phyloP scores from a whole-genome alignment of 148 eudicot species.

The Spergularia marina region DNA sequence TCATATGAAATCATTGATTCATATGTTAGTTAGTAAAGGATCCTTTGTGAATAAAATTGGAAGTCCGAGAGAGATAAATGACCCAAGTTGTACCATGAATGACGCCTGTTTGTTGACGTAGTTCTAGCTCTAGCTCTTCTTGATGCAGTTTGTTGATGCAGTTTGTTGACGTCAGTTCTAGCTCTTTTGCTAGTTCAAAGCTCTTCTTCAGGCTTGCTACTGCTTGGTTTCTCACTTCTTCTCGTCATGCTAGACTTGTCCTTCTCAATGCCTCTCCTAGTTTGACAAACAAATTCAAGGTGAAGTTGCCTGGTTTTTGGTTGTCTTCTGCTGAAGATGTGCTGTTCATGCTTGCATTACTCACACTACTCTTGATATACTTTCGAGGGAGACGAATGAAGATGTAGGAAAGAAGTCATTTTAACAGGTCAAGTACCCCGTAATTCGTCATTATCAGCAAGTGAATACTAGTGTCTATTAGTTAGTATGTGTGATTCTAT shows the following conservation, averaged over 20 bases:
- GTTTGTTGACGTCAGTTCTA: constrained; percentile 54
- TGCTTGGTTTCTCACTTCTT: constrained; percentile 84
- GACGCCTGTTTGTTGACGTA: constrained; percentile 37
- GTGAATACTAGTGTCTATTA: no score
- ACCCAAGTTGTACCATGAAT: background rate
- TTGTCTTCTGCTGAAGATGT: constrained; percentile 46
- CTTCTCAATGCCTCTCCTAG: constrained; percentile 74
- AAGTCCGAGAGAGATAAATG: background rate
- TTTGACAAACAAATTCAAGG: constrained; percentile 53
- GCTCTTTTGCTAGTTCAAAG: constrained; percentile 57
- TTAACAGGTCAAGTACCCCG: no score
- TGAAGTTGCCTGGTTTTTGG: constrained; percentile 32
- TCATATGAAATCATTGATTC: no score
- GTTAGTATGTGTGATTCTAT: no score
- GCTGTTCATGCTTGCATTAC: constrained; percentile 49
- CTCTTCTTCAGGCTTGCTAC: constrained; percentile 57
- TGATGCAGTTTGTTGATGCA: no score
- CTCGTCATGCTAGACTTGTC: constrained; percentile 80
- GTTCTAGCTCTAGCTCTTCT: no score
- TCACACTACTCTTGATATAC: constrained; percentile 36
- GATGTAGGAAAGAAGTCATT: no score
- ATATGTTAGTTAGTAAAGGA: no score
- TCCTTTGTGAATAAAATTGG: background rate
- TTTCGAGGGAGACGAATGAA: no score
- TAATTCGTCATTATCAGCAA: no score